Conservation (phyloP, 495 filamentous ascomycete species). For the Penicillium mononematosum region DNA sequence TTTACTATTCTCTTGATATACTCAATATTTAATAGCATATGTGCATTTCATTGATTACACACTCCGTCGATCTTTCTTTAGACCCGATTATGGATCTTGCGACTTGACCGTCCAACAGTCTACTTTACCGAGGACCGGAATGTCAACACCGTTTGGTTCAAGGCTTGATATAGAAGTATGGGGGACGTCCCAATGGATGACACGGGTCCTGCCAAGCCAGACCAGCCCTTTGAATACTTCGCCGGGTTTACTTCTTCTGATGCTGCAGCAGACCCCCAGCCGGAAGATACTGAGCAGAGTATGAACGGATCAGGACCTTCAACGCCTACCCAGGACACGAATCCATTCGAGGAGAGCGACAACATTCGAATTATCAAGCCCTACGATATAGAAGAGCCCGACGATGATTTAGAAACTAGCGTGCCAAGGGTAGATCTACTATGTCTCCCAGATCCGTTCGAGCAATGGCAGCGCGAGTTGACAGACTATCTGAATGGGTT, state of each 20-base stretch:
- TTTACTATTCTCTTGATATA: neutral
- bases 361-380: conserved; percentile 31
- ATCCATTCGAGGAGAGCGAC: conserved; percentile 11
- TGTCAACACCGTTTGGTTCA: neutral
- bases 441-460: conserved; percentile 23
- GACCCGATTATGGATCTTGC: neutral
- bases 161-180: neutral
- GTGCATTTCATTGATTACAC: neutral
- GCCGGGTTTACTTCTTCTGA: neutral
- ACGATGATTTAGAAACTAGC: conserved; percentile 28
- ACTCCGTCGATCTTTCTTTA: neutral
- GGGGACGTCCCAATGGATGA: conserved; percentile 7
- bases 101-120: neutral
- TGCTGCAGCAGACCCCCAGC: neutral
- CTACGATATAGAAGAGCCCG: conserved; percentile 48
- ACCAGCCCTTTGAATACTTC: neutral
- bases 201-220: neutral
- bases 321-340: conserved; percentile 11
- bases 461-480: conserved; percentile 38
- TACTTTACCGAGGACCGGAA: neutral
- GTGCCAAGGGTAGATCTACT: conserved; percentile 11
- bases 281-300: conserved; percentile 20
- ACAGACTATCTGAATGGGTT: conserved; percentile 34
- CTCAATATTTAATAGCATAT: neutral
- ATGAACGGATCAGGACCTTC: conserved; percentile 19